Evolutionary conservation across 768 basidiomycete species (phyloP).

Genomic region (Pleurotus salmoneostramineus): DNA sequence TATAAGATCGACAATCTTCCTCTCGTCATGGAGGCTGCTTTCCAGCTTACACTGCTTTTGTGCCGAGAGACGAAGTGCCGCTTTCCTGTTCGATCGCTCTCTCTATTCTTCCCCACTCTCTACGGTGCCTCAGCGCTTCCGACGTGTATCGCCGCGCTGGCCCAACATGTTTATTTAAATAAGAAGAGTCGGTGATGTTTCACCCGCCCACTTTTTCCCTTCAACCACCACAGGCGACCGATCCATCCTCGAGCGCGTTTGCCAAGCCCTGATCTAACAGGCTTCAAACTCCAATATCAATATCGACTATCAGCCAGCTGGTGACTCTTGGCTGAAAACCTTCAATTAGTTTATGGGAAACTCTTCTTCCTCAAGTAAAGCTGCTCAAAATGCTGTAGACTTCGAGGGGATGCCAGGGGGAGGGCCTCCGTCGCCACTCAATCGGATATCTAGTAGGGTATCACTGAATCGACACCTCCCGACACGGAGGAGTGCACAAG

Average conservation of each 20-base stretch:
- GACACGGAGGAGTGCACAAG: not conserved
- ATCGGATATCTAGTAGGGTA: not conserved
- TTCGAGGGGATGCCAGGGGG: not conserved
- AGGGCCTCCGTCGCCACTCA: not conserved
- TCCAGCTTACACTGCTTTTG: no score
- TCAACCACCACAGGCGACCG: not conserved
- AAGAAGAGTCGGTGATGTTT: not conserved
- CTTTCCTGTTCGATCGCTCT: no score
- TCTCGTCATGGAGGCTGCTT: no score
- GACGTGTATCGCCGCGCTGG: not conserved
- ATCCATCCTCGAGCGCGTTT: no score
- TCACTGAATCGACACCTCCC: not conserved
- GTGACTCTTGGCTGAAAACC: not conserved
- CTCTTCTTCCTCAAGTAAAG: slow-evolving; percentile 8
- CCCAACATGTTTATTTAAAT: not conserved
- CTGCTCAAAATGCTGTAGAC: not conserved
- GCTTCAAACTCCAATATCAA: not conserved
- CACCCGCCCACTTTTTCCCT: not conserved
- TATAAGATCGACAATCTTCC: not conserved
- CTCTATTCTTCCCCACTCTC: not conserved
- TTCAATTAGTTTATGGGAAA: slow-evolving; percentile 10
- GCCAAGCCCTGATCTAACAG: not conserved
- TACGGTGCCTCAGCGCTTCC: not conserved
- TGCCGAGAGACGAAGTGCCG: no score
- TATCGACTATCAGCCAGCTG: not conserved